phyloP scores from a whole-genome alignment of 1,284 basidiomycete species.

The Ustilago crameri region DNA sequence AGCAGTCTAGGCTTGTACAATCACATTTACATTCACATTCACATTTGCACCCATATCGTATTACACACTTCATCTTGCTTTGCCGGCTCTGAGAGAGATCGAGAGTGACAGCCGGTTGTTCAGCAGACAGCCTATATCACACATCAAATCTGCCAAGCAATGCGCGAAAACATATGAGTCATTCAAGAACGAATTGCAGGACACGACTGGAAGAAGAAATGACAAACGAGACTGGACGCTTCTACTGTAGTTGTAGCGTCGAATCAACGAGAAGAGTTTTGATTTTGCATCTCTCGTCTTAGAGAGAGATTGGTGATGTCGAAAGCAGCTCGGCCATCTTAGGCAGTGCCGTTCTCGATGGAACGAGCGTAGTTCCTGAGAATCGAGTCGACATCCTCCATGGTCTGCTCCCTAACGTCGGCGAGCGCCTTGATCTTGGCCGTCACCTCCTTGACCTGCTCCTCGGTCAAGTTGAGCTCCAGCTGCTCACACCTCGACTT shows the following conservation, averaged over 20 bases:
- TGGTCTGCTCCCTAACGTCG: constrained; percentile 95
- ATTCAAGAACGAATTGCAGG: too few relatives aligned
- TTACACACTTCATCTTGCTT: too few relatives aligned
- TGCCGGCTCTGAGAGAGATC: too few relatives aligned
- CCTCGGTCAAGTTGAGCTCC: constrained; percentile 84
- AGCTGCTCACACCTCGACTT: constrained; percentile 99
- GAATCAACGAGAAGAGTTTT: neutral
- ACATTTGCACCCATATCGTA: too few relatives aligned
- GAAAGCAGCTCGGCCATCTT: constrained; percentile 2
- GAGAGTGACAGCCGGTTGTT: too few relatives aligned
- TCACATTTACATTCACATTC: neutral
- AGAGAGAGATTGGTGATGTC: too few relatives aligned
- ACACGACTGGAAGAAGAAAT: constrained; percentile 1
- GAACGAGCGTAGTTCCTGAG: constrained; percentile 76
- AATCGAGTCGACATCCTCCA: constrained; percentile 98
- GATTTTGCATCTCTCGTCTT: constrained; percentile 1
- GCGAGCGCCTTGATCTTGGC: constrained; percentile 99
- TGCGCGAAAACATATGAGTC: too few relatives aligned
- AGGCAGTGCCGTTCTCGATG: constrained; percentile 49
- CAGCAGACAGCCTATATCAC: too few relatives aligned
- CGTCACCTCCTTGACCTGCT: constrained; percentile 91
- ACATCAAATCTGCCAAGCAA: too few relatives aligned
- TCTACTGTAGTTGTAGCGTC: too few relatives aligned
- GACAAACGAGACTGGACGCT: too few relatives aligned
- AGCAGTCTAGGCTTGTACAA: neutral